These are phyloP conservation scores for Stemphylium beticola DNA, from an alignment of 2,329 filamentous ascomycete genomes.

Conservation along the genomic window DNA sequence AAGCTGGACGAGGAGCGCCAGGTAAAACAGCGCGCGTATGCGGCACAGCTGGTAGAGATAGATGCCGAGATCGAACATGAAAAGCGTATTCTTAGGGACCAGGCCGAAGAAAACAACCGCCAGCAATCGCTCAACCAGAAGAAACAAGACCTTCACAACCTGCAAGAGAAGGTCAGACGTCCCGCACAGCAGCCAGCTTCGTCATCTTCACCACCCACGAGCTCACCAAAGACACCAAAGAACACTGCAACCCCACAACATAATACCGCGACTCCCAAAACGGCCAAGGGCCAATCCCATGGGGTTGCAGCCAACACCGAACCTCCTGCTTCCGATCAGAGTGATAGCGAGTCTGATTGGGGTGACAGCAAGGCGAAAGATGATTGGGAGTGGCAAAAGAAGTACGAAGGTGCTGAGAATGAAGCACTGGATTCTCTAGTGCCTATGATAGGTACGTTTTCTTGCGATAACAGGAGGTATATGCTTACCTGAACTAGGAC, in stretches of 20 bases:
- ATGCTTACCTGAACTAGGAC: constrained; percentile 26
- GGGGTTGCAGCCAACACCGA: neutral
- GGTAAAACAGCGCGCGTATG: constrained; percentile 55
- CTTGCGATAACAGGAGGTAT: neutral
- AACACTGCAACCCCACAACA: neutral
- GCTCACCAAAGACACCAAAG: neutral
- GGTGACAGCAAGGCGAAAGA: constrained; percentile 41
- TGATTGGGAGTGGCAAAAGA: constrained; percentile 70
- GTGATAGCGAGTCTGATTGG: constrained; percentile 9
- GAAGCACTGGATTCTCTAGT: constrained; percentile 68
- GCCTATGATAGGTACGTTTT: constrained; percentile 65
- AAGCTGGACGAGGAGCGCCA: constrained; percentile 60
- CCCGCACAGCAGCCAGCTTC: constrained; percentile 1
- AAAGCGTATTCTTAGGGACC: constrained; percentile 53
- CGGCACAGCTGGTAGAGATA: constrained; percentile 54
- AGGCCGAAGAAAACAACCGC: constrained; percentile 55
- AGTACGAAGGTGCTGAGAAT: constrained; percentile 58
- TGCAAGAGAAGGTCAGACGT: constrained; percentile 35
- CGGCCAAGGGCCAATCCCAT: neutral
- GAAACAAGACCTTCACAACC: constrained; percentile 53
- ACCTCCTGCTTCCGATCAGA: neutral
- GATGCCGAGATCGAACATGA: constrained; percentile 63
- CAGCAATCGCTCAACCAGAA: constrained; percentile 55
- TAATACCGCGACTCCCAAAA: neutral
- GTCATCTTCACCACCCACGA: neutral